A percentile compares a stretch with the other conserved stretches of the same genome.
Conservation (phyloP, 257 asterid genomes). For the Voacanga thouarsii region DNA sequence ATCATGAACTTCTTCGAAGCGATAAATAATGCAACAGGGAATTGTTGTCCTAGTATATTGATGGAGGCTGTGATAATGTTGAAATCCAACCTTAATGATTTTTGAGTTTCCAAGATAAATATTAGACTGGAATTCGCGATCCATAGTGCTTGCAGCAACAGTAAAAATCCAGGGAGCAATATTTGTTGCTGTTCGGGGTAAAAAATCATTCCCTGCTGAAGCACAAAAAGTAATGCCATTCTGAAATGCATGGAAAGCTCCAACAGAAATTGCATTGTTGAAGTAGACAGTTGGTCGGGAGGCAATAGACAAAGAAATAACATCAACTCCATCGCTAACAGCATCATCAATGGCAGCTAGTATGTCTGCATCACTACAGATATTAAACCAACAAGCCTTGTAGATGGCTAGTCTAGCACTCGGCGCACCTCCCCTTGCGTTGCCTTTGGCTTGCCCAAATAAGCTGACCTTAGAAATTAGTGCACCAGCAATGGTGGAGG, state of each 20-base stretch:
- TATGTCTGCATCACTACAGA: slow-evolving; percentile 57
- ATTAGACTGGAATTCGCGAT: slow-evolving; percentile 41
- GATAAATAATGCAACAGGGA: too few relatives aligned
- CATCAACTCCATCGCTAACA: slow-evolving; percentile 59
- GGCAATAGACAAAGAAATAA: slow-evolving; percentile 64
- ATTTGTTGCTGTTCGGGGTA: slow-evolving; percentile 39
- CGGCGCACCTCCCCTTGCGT: slow-evolving; percentile 71
- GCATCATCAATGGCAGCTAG: slow-evolving; percentile 68
- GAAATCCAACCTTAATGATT: slow-evolving; percentile 29
- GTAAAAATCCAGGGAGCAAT: slow-evolving; percentile 77
- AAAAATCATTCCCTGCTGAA: slow-evolving; percentile 50
- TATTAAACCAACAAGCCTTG: slow-evolving; percentile 57
- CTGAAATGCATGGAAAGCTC: slow-evolving; percentile 66
- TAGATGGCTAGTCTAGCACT: slow-evolving; percentile 63
- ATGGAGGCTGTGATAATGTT: too few relatives aligned
- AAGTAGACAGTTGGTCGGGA: slow-evolving; percentile 34
- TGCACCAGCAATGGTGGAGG: slow-evolving; percentile 66
- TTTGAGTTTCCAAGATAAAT: slow-evolving; percentile 44
- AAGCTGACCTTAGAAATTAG: slow-evolving; percentile 46
- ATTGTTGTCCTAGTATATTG: too few relatives aligned
- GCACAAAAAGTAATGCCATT: slow-evolving; percentile 61
- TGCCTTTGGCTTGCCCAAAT: slow-evolving; percentile 57
- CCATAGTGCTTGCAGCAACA: slow-evolving; percentile 69
- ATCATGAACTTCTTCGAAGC: too few relatives aligned
- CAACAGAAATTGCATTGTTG: slow-evolving; percentile 50